Evolutionary conservation across 192 early-diverging fungal species (phyloP).

Genomic region (Rhizophagus prolifer): DNA sequence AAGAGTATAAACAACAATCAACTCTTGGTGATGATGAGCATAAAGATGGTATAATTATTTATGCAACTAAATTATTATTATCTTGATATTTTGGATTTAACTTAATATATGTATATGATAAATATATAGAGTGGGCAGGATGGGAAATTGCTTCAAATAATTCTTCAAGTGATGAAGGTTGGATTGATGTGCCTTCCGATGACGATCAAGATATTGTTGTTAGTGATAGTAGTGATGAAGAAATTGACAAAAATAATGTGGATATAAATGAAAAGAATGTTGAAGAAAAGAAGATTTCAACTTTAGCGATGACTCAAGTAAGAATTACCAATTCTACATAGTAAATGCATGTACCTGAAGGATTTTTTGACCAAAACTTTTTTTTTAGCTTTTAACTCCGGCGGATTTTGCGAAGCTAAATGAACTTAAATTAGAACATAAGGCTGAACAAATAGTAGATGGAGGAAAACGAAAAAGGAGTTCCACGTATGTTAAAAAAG

Average conservation of each 20-base stretch:
- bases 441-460: slow-evolving; percentile 49
- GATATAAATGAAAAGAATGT: slow-evolving; percentile 44
- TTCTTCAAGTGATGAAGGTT: slow-evolving; percentile 27
- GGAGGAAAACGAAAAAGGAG: slow-evolving; percentile 2
- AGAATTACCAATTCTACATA: neutral
- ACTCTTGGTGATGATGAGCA: slow-evolving; percentile 40
- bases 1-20: slow-evolving; percentile 49
- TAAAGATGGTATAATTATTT: neutral
- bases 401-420: slow-evolving; percentile 89
- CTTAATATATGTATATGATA: neutral
- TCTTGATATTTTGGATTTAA: neutral
- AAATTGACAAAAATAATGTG: slow-evolving; percentile 37
- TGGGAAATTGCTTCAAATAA: slow-evolving; percentile 43
- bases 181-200: slow-evolving; percentile 36
- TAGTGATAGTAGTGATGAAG: slow-evolving; percentile 33
- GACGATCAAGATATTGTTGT: slow-evolving; percentile 37
- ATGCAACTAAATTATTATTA: neutral
- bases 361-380: slow-evolving; percentile 5
- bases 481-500: neutral
- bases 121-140: slow-evolving; percentile 35
- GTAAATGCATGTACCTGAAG: neutral
- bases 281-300: slow-evolving; percentile 45
- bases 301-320: slow-evolving; percentile 5
- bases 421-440: slow-evolving; percentile 66
- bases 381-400: slow-evolving; percentile 72